Base-by-base conservation (phyloP, 2,329 filamentous ascomycete genomes). In the Colletotrichum destructivum region DNA sequence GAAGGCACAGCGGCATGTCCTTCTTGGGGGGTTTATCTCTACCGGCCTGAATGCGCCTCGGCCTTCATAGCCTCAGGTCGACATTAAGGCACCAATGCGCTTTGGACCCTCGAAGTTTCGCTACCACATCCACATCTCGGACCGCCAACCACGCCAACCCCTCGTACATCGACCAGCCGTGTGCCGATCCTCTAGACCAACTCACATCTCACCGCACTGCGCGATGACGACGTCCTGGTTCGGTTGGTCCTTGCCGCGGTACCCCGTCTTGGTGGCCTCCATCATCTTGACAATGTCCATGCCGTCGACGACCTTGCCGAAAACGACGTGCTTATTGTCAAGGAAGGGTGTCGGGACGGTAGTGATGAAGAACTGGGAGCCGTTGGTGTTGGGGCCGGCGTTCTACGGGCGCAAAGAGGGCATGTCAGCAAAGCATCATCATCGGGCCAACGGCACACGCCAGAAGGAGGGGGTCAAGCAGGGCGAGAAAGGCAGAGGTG, bases 321-420 rank as follows among this genome's bases (percentile, higher is more conserved):
- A 98, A 21, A 98, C 95, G 68, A 98, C 95, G 81, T 99, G 96
- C 84, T 98, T 98, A 79, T 89, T 90, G 82, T 98, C 93, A 35
- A 99, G 85, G 79, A 97, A 97, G 2, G 94, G 94, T 0, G 96
- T 96, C 6, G 93, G 88, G 2, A 93, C 93, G 0, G 94, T 96
- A 2, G 95, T 98, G 84, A 98, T 96, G 87, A 99, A 99, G 87
- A 99, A 99, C 80, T 98, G 96, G 71, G 91, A 95, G 47, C 96
- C 96, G 82, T 98, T 98, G 75, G 94, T 96, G 83, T 98, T 93
- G 65, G 94, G 93, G 1, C 96, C 96, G 38, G 93, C 93, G 81
- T 98, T 98, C 92, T 96, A 42, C 21, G 46, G 40, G 5, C 40
- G 23, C 40, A 31, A 46, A 18, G n/a, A 21, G 7, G 26, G 0